Percentiles rank a stretch among this genome's conserved stretches.
Evolutionary conservation across 2,329 filamentous ascomycete species (phyloP).

Genomic region (Penicillium paneum): DNA sequence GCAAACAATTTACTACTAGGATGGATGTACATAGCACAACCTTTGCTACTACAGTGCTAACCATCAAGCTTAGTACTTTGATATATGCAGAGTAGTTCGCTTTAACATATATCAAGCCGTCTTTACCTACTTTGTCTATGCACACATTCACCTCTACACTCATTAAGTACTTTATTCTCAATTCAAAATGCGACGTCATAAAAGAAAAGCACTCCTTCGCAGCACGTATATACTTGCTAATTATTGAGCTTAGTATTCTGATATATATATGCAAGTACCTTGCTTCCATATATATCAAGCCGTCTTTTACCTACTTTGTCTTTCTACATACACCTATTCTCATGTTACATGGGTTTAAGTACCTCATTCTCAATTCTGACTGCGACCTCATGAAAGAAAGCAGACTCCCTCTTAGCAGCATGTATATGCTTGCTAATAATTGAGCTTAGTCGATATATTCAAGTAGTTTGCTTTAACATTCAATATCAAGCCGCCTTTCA

Average conservation of each 20-base stretch:
- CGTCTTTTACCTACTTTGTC: too few species aligned
- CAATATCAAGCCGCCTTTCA: background rate
- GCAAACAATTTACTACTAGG: background rate
- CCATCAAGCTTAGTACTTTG: background rate
- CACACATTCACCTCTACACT: too few species aligned
- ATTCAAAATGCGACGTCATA: too few species aligned
- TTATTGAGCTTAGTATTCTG: background rate
- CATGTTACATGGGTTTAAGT: background rate
- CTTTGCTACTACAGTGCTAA: background rate
- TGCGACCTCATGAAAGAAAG: background rate
- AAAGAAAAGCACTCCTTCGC: too few species aligned
- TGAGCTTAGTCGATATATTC: background rate
- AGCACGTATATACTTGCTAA: too few species aligned
- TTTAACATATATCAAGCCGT: background rate
- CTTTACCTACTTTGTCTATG: too few species aligned
- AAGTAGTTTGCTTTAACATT: background rate
- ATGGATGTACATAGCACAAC: background rate
- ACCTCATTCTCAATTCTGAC: background rate
- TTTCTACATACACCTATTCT: background rate
- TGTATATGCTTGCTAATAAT: background rate
- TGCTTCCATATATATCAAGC: background rate
- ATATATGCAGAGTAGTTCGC: background rate
- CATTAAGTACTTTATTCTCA: too few species aligned
- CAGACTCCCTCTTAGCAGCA: background rate
- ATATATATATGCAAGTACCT: background rate